Conservation (phyloP, 2,329 filamentous ascomycete species). For the Xylariales sp. region DNA sequence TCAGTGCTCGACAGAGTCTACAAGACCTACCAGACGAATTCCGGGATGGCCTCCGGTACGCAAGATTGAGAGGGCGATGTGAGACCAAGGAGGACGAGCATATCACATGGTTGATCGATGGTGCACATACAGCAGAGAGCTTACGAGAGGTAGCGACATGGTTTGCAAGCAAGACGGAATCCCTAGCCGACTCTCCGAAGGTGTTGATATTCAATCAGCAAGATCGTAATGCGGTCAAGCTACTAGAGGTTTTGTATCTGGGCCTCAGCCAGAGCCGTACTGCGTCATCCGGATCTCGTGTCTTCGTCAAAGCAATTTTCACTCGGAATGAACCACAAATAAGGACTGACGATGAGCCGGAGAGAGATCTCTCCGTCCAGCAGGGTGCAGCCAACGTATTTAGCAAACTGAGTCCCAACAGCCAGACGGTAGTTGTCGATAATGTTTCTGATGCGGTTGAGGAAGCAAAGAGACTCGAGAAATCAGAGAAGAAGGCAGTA, state of each 20-base stretch:
- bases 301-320: conserved; percentile 63
- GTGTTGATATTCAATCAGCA: conserved; percentile 88
- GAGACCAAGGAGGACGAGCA: conserved; percentile 54
- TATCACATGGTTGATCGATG: conserved; percentile 76
- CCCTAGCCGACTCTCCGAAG: conserved; percentile 21
- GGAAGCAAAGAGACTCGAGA: conserved; percentile 41
- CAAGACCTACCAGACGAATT: conserved; percentile 48
- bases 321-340: conserved; percentile 61
- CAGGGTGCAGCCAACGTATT: conserved; percentile 59
- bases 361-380: conserved; percentile 57
- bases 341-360: conserved; percentile 46
- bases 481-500: conserved; percentile 42
- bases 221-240: conserved; percentile 43
- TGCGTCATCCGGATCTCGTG: neutral
- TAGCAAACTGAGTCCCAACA: conserved; percentile 46
- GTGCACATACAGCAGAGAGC: conserved; percentile 83
- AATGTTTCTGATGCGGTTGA: conserved; percentile 69
- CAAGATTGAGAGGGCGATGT: conserved; percentile 71
- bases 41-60: conserved; percentile 58
- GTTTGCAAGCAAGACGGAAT: conserved; percentile 52
- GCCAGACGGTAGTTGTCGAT: conserved; percentile 47
- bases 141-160: conserved; percentile 71
- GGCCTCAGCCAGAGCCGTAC: conserved; percentile 2
- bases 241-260: conserved; percentile 13
- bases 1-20: conserved; percentile 16